These are phyloP conservation scores for Penicillium argentinense DNA, from an alignment of 495 filamentous ascomycete genomes.

Conservation along the genomic window DNA sequence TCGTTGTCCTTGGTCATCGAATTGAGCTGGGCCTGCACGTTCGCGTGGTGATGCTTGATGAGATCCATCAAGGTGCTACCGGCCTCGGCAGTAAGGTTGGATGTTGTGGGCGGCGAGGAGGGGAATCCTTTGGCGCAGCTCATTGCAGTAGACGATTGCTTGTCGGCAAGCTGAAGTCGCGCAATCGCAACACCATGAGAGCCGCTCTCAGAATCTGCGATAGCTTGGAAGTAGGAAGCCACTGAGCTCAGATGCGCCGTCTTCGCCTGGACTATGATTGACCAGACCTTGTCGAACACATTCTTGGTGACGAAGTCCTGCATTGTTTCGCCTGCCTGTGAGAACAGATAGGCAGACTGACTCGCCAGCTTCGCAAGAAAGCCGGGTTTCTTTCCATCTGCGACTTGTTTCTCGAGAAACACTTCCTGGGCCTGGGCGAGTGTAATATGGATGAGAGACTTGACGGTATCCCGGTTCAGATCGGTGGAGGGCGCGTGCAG, in stretches of 20 bases:
- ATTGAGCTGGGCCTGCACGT: conserved; percentile 74
- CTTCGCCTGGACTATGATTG: conserved; percentile 83
- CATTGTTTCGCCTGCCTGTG: conserved; percentile 81
- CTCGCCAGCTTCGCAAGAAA: conserved; percentile 89
- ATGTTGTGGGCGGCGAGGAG: conserved; percentile 69
- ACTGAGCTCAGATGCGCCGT: conserved; percentile 79
- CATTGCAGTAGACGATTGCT: conserved; percentile 69
- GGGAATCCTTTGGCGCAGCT: conserved; percentile 80
- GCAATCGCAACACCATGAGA: conserved; percentile 86
- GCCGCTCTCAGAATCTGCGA: conserved; percentile 85
- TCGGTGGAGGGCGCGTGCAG: conserved; percentile 94
- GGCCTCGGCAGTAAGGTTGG: conserved; percentile 81
- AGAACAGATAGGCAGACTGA: conserved; percentile 84
- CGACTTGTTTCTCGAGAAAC: conserved; percentile 93
- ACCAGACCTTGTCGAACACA: conserved; percentile 96
- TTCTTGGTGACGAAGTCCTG: conserved; percentile 91
- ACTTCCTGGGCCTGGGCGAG: conserved; percentile 96
- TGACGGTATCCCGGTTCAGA: conserved; percentile 90
- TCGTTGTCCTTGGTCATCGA: conserved; percentile 91
- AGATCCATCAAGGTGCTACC: conserved; percentile 71
- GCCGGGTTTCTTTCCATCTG: conserved; percentile 89
- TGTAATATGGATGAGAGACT: conserved; percentile 88
- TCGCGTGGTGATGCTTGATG: conserved; percentile 75
- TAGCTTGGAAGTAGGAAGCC: conserved; percentile 91
- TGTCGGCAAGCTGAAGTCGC: conserved; percentile 79